phyloP scores from a whole-genome alignment of 345 rosid species.

The Eucalyptus rudis region DNA sequence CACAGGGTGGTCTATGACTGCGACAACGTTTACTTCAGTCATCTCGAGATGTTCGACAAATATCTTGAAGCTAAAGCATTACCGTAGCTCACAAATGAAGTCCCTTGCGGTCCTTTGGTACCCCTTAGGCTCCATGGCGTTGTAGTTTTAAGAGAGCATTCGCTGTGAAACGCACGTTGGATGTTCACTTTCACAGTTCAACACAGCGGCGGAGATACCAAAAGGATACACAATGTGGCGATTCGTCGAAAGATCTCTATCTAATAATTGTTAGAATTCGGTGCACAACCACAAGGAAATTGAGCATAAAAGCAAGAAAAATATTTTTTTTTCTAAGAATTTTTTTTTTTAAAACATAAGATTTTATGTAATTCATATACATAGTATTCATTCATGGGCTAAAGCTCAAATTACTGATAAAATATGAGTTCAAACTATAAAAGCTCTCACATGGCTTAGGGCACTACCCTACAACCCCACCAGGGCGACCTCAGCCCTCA shows the following conservation, averaged over 20 bases:
- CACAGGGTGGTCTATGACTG: fast-evolving
- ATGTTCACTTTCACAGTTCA: not conserved
- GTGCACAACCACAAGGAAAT: too few relatives aligned
- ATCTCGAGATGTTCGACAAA: not conserved
- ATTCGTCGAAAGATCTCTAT: not conserved
- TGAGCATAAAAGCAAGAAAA: not conserved
- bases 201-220: not conserved
- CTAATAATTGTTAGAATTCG: not conserved
- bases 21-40: not conserved
- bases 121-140: not conserved
- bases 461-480: too few relatives aligned
- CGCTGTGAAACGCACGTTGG: not conserved
- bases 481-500: too few relatives aligned
- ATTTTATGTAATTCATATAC: fast-evolving
- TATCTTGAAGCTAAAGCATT: not conserved
- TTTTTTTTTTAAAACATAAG: too few relatives aligned
- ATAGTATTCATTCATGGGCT: too few relatives aligned
- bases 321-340: too few relatives aligned
- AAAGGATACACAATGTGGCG: not conserved
- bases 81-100: not conserved
- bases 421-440: too few relatives aligned
- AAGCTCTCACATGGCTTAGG: too few relatives aligned
- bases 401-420: too few relatives aligned
- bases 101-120: not conserved
- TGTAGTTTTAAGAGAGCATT: not conserved